A percentile compares a stretch with the other conserved stretches of the same genome.
phyloP scores from a whole-genome alignment of 2,329 filamentous ascomycete genomes.

The Claviceps fusiformis region DNA sequence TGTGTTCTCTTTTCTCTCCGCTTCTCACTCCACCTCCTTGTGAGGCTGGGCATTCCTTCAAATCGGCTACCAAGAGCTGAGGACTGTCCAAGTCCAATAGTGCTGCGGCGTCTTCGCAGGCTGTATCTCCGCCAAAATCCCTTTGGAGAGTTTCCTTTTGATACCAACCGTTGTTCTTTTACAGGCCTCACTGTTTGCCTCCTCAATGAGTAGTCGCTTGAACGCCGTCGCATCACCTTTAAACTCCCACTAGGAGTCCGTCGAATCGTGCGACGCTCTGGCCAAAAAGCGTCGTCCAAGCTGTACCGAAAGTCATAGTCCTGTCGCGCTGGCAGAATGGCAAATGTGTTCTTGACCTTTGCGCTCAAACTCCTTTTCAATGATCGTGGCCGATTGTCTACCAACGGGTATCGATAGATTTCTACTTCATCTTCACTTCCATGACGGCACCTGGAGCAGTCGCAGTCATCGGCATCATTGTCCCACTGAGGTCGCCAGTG shows the following conservation, averaged over 20 bases:
- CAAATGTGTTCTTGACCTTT: constrained; percentile 45
- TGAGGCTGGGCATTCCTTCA: constrained; percentile 38
- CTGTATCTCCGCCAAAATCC: constrained; percentile 21
- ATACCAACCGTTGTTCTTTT: constrained; percentile 23
- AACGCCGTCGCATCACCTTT: constrained; percentile 40
- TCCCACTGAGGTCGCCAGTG: constrained; percentile 45
- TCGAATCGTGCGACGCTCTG: constrained; percentile 43
- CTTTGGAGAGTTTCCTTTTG: constrained; percentile 10
- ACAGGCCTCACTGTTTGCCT: constrained; percentile 10
- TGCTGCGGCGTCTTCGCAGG: constrained; percentile 12
- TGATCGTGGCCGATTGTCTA: constrained; percentile 32
- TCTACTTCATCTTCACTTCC: constrained; percentile 26
- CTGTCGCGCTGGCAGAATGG: constrained; percentile 40
- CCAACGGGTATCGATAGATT: constrained; percentile 32
- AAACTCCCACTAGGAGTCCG: constrained; percentile 47
- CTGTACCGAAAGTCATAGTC: constrained; percentile 22
- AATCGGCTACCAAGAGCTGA: constrained; percentile 33
- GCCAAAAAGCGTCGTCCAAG: constrained; percentile 20
- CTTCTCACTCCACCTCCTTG: constrained; percentile 42
- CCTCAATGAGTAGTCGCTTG: constrained; percentile 31
- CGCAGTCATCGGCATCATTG: constrained; percentile 20
- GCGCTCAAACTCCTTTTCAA: constrained; percentile 37
- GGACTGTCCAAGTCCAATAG: constrained; percentile 18
- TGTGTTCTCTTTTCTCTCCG: constrained; percentile 44
- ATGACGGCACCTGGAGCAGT: constrained; percentile 17